phyloP scores from a whole-genome alignment of 176 grass and related monocot genomes.

The Aegilops speltoides region DNA sequence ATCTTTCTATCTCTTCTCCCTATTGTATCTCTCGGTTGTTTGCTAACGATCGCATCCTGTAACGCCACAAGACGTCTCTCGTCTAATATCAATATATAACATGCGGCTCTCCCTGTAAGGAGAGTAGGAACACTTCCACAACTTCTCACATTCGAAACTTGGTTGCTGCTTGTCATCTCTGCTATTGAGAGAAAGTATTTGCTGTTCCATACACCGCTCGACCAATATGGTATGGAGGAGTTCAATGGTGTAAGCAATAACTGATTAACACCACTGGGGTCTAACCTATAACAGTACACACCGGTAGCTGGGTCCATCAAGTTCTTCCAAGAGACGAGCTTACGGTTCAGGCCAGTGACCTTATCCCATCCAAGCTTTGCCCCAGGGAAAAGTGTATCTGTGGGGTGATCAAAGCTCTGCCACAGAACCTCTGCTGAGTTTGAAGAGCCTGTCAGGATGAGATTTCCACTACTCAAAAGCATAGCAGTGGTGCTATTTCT shows the following conservation, averaged over 20 bases:
- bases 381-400: neutral
- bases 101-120: too few species aligned
- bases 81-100: too few species aligned
- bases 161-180: neutral
- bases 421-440: neutral
- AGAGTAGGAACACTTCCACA: too few species aligned
- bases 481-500: neutral
- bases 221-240: neutral
- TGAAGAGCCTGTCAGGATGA: neutral
- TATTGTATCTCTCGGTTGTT: too few species aligned
- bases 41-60: too few species aligned
- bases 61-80: too few species aligned
- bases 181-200: slow-evolving; percentile 23
- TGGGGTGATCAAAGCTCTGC: slow-evolving; percentile 9
- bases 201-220: slow-evolving; percentile 39
- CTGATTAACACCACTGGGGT: neutral
- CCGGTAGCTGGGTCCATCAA: neutral
- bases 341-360: neutral
- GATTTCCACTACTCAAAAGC: neutral
- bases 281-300: neutral
- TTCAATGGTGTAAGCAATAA: too few species aligned
- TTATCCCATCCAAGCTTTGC: neutral
- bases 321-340: neutral
- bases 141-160: neutral
- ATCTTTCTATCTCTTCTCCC: too few species aligned